These are phyloP conservation scores for Dictyostelium capitatum DNA, from an alignment of 78 protist species.

Conservation along the genomic window DNA sequence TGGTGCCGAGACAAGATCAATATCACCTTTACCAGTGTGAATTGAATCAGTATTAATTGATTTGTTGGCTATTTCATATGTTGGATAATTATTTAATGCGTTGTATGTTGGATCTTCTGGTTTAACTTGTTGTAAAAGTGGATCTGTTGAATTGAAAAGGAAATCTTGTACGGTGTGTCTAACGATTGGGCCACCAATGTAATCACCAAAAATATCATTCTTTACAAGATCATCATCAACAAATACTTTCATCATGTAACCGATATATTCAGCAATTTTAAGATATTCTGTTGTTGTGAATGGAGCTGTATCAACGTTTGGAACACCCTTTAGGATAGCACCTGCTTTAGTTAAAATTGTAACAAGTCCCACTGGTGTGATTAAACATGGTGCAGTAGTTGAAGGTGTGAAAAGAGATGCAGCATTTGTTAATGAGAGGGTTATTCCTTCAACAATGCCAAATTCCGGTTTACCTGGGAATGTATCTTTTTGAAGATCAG, in stretches of 20 bases:
- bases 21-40: slow-evolving; percentile 52
- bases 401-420: not conserved
- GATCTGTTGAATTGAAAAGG: slow-evolving; percentile 45
- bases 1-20: slow-evolving; percentile 11
- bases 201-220: not conserved
- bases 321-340: no score
- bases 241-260: not conserved
- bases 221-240: not conserved
- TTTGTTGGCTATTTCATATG: not conserved
- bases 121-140: not conserved
- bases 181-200: slow-evolving; percentile 16
- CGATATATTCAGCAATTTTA: not conserved
- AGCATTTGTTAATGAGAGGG: not conserved
- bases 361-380: slow-evolving; percentile 28
- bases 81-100: not conserved
- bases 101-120: slow-evolving; percentile 18
- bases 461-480: slow-evolving; percentile 26
- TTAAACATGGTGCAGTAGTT: not conserved
- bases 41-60: not conserved
- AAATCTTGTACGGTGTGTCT: slow-evolving; percentile 30
- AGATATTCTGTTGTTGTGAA: not conserved
- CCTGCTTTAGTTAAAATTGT: not conserved
- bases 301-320: not conserved
- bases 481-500: not conserved
- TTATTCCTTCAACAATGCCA: not conserved